These are phyloP conservation scores for Trypanosoma cruzi DNA, from an alignment of 208 protist species.

Conservation along the genomic window DNA sequence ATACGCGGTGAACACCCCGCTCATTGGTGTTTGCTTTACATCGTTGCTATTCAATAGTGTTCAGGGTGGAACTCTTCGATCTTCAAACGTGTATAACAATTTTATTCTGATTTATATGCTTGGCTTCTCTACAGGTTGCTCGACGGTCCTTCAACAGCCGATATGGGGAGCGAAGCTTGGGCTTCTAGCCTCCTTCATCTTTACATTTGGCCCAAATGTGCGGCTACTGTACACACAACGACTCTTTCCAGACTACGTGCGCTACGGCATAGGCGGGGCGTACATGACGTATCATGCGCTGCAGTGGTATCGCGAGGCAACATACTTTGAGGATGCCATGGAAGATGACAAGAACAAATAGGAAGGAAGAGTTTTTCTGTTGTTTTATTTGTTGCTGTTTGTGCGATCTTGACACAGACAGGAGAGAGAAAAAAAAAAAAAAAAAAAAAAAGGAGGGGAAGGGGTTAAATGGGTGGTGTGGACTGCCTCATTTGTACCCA, in stretches of 20 bases:
- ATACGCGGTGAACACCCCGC: conserved; percentile 62
- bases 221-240: conserved; percentile 64
- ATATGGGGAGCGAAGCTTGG: conserved; percentile 64
- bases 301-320: conserved; percentile 35
- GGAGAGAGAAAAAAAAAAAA: too few species aligned
- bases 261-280: conserved; percentile 58
- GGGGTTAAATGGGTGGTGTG: too few species aligned
- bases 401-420: too few species aligned
- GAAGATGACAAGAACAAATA: conserved; percentile 59
- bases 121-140: conserved; percentile 54
- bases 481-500: too few species aligned
- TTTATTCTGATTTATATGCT: conserved; percentile 45
- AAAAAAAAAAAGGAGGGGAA: too few species aligned
- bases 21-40: conserved; percentile 51
- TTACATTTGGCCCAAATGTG: conserved; percentile 54
- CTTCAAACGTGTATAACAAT: conserved; percentile 71
- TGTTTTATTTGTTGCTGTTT: too few species aligned
- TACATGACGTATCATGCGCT: conserved; percentile 73
- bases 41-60: conserved; percentile 80
- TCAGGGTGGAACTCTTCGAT: conserved; percentile 51
- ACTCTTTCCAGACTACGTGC: conserved; percentile 59
- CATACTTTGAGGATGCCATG: conserved; percentile 75
- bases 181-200: conserved; percentile 41
- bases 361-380: conserved; percentile 34
- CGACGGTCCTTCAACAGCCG: conserved; percentile 35